Evolutionary conservation across 768 basidiomycete species (phyloP).

Genomic region (Tulasnella sp.): DNA sequence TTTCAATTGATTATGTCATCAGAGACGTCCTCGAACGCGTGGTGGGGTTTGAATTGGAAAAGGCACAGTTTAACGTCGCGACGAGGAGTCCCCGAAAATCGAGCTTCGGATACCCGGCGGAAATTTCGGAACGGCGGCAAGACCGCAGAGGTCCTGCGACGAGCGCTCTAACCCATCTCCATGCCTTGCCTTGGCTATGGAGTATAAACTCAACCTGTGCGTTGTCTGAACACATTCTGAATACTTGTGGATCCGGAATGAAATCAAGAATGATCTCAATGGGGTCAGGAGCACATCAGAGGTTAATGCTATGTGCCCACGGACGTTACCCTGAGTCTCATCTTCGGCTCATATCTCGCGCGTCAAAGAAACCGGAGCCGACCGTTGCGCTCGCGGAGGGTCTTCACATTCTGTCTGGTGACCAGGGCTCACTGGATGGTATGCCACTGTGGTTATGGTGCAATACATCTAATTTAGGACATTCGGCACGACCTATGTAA

Average conservation of each 20-base stretch:
- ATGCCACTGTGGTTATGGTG: background rate
- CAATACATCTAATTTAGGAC: background rate
- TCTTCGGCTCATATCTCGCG: background rate
- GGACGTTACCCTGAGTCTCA: background rate
- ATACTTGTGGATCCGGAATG: background rate
- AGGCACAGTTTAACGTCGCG: background rate
- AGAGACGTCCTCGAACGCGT: background rate
- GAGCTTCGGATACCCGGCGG: background rate
- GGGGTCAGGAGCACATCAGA: background rate
- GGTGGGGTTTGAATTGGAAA: background rate
- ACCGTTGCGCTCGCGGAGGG: background rate
- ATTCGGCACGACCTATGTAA: background rate
- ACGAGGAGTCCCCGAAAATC: background rate
- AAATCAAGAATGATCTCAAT: background rate
- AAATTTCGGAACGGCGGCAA: background rate
- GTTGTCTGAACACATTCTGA: background rate
- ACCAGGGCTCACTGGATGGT: background rate
- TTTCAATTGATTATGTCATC: slow-evolving; percentile 6
- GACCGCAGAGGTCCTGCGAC: background rate
- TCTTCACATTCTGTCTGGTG: background rate
- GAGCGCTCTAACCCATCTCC: background rate
- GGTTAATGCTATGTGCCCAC: background rate
- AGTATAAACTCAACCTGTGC: background rate
- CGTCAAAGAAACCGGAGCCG: background rate
- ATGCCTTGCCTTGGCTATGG: background rate